Base-by-base conservation (phyloP, 2,329 filamentous ascomycete species). In the Curvularia lunata region DNA sequence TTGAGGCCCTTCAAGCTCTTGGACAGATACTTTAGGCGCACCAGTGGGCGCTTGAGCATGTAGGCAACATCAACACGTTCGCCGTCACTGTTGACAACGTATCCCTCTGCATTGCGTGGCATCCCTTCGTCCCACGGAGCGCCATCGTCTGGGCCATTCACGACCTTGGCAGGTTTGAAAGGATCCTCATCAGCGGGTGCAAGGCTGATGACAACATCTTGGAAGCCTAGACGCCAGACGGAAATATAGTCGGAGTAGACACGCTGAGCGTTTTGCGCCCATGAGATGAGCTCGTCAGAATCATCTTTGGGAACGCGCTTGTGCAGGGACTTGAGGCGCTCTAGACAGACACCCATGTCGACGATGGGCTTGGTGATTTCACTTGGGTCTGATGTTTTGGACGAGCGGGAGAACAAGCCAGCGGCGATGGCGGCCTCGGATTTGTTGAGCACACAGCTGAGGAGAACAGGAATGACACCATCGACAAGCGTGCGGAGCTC, bases 1-100 rank as follows among this genome's bases (percentile, higher is more conserved):
- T 87, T 84, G 50, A 89, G 84, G 61, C 86, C 85, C 80, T 90
- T 91, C 69, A 96, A 86, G 37, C 91, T 89, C 75, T 93, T 97
- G 42, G 88, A 83, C 60, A 99, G 86, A 76, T 93, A 91, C 75
- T 97, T 97, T 59, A 97, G 81, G 46, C 95, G 86, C 21, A 97
- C 88, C 41, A 99, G 79, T 0, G 95, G 95, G 52, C 94, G 84
- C 78, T 96, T 97, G 51, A 99, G 82, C 45, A 99, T 83, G 76
- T 95, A 96, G 7, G 93, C 93, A 47, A 99, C 95, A 73, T 98
- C 95, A 8, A 97, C 92, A 50, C 92, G 87, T 75, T 97, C 92
- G 12, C 94, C 95, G 62, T 94, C 85, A 32, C 86, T 86, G 64
- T 92, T 87, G 48, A 87, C 78, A 16, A 88, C 79, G 67, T 88